These are phyloP conservation scores for Nakazawaea molendinolei DNA, from an alignment of 805 yeast genomes.

Conservation along the genomic window DNA sequence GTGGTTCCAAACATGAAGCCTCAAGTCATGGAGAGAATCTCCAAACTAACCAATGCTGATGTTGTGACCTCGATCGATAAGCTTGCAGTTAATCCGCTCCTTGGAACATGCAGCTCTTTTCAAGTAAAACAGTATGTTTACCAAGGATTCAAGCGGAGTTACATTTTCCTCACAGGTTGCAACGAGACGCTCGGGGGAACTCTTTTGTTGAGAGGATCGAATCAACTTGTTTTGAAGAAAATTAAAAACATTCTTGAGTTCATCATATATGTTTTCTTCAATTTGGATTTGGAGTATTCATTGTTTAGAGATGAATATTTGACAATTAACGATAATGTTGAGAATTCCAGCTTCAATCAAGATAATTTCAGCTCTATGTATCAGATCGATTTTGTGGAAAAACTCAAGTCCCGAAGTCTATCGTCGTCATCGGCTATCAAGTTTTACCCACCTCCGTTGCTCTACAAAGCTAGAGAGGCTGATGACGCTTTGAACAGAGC, in stretches of 20 bases:
- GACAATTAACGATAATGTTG: conserved; percentile 23
- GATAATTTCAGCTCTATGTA: conserved; percentile 16
- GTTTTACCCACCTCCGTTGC: conserved; percentile 62
- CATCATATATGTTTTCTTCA: conserved; percentile 71
- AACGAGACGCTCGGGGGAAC: conserved; percentile 74
- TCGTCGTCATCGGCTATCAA: conserved; percentile 84
- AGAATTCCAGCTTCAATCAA: conserved; percentile 16
- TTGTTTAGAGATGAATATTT: conserved; percentile 66
- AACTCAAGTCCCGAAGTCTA: conserved; percentile 45
- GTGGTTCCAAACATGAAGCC: conserved; percentile 80
- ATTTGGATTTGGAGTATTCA: conserved; percentile 72
- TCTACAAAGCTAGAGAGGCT: conserved; percentile 46
- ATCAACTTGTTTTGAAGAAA: conserved; percentile 50
- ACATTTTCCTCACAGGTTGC: conserved; percentile 75
- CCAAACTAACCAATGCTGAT: conserved; percentile 78
- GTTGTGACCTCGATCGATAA: conserved; percentile 82
- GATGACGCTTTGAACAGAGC: conserved; percentile 31
- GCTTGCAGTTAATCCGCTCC: conserved; percentile 58
- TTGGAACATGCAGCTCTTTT: conserved; percentile 72
- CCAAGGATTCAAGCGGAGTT: conserved; percentile 55
- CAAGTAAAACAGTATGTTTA: conserved; percentile 62
- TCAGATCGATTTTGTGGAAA: conserved; percentile 23
- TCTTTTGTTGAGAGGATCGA: conserved; percentile 76
- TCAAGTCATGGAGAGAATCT: conserved; percentile 70
- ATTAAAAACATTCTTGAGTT: conserved; percentile 78